A percentile compares a stretch with the other conserved stretches of the same genome.
Conservation (phyloP, 805 yeast species). For the Maudiozyma turicensis region DNA sequence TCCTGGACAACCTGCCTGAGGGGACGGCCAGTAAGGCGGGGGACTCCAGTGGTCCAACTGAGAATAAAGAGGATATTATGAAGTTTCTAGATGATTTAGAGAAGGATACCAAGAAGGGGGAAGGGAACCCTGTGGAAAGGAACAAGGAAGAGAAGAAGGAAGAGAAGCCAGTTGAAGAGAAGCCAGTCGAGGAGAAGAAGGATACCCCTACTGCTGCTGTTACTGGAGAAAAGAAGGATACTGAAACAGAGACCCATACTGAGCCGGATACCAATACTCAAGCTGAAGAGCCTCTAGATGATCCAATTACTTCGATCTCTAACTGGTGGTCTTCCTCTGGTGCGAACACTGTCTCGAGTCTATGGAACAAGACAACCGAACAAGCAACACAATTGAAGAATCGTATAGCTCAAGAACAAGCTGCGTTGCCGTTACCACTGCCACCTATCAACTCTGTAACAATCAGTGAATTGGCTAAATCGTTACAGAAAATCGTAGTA, state of each 20-base stretch:
- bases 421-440: slow-evolving; percentile 16
- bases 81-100: slow-evolving; percentile 57
- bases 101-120: slow-evolving; percentile 36
- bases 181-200: slow-evolving; percentile 9
- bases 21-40: slow-evolving; percentile 8
- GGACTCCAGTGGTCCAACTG: background rate
- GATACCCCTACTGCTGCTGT: too few relatives aligned
- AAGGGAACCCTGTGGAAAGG: too few relatives aligned
- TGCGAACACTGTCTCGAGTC: slow-evolving; percentile 49
- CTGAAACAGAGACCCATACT: slow-evolving; percentile 5
- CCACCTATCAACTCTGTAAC: slow-evolving; percentile 18
- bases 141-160: too few relatives aligned
- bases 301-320: slow-evolving; percentile 56
- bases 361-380: slow-evolving; percentile 56
- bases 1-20: slow-evolving; percentile 71
- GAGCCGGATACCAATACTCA: slow-evolving; percentile 14
- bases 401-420: slow-evolving; percentile 29
- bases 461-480: slow-evolving; percentile 26
- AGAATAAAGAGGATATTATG: slow-evolving; percentile 31
- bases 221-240: too few relatives aligned
- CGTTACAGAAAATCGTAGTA: slow-evolving; percentile 25
- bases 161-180: slow-evolving; percentile 1
- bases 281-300: slow-evolving; percentile 30
- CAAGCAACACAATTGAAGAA: slow-evolving; percentile 35
- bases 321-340: slow-evolving; percentile 73